Percentiles rank a stretch among this genome's conserved stretches.
phyloP scores from a whole-genome alignment of 805 yeast genomes.

The Metschnikowia orientalis region DNA sequence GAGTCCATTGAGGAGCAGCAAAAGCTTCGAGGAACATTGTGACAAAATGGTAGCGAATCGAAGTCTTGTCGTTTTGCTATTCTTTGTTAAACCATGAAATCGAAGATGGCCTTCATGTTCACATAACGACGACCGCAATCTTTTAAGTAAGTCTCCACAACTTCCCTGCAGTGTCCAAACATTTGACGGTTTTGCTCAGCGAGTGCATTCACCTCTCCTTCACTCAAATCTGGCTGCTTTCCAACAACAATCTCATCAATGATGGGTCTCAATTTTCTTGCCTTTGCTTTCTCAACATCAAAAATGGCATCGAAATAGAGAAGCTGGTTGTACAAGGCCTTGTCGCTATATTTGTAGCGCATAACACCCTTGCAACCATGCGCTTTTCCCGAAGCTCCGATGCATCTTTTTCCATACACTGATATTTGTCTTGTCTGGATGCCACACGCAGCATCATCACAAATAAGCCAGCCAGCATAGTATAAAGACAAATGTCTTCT shows the following conservation, averaged over 20 bases:
- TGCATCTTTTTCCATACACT: constrained; percentile 84
- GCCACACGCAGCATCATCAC: constrained; percentile 85
- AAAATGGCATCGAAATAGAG: constrained; percentile 74
- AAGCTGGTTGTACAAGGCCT: constrained; percentile 80
- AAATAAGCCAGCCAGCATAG: constrained; percentile 80
- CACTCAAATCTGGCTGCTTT: constrained; percentile 19
- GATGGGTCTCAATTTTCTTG: constrained; percentile 50
- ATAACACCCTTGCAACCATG: constrained; percentile 75
- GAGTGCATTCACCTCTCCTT: constrained; percentile 62
- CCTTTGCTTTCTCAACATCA: constrained; percentile 74
- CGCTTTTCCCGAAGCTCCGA: constrained; percentile 58
- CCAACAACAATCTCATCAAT: constrained; percentile 22
- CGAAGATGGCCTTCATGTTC: constrained; percentile 78
- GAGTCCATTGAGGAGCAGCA: constrained; percentile 82
- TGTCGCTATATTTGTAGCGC: constrained; percentile 72
- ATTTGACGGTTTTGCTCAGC: constrained; percentile 73
- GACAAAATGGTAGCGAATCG: no score
- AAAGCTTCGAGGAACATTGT: constrained; percentile 62
- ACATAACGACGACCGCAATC: constrained; percentile 89
- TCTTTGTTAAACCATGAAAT: constrained; percentile 37
- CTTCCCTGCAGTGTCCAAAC: constrained; percentile 50
- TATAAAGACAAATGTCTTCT: constrained; percentile 68
- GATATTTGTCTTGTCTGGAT: constrained; percentile 76
- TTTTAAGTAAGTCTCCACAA: constrained; percentile 66
- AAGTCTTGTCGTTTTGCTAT: no score